Conservation (phyloP, 2,329 filamentous ascomycete genomes). For the Diplodia scrobiculata region DNA sequence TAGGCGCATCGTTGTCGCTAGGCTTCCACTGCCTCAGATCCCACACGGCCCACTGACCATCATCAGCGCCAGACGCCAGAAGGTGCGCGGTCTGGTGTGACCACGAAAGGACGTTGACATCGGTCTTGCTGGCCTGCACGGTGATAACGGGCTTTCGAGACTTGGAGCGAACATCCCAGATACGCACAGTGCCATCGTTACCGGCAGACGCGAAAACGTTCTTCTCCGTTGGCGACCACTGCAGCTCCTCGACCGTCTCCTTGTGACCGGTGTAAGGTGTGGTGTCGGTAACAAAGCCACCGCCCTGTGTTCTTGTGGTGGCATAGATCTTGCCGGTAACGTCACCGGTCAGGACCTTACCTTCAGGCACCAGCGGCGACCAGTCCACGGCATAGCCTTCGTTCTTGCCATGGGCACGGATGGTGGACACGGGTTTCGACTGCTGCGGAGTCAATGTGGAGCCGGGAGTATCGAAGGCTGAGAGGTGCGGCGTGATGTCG, state of each 20-base stretch:
- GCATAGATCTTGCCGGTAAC: slow-evolving; percentile 86
- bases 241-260: slow-evolving; percentile 86
- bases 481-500: slow-evolving; percentile 86
- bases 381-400: slow-evolving; percentile 98
- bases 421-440: slow-evolving; percentile 83
- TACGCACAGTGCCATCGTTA: slow-evolving; percentile 88
- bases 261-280: slow-evolving; percentile 81
- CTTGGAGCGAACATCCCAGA: slow-evolving; percentile 95
- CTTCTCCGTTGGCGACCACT: slow-evolving; percentile 92
- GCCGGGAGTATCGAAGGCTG: slow-evolving; percentile 87
- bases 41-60: slow-evolving; percentile 94
- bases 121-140: slow-evolving; percentile 77
- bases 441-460: slow-evolving; percentile 76
- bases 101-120: slow-evolving; percentile 98
- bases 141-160: slow-evolving; percentile 83
- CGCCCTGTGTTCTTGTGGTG: slow-evolving; percentile 82
- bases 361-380: slow-evolving; percentile 78
- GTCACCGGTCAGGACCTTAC: slow-evolving; percentile 89
- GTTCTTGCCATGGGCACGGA: slow-evolving; percentile 79
- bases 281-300: slow-evolving; percentile 84
- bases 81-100: slow-evolving; percentile 84
- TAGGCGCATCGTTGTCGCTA: slow-evolving; percentile 50
- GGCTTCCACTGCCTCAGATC: slow-evolving; percentile 94
- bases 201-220: slow-evolving; percentile 94
- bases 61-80: slow-evolving; percentile 87